Conservation (phyloP, 495 filamentous ascomycete genomes). For the Penicillium coffeae region DNA sequence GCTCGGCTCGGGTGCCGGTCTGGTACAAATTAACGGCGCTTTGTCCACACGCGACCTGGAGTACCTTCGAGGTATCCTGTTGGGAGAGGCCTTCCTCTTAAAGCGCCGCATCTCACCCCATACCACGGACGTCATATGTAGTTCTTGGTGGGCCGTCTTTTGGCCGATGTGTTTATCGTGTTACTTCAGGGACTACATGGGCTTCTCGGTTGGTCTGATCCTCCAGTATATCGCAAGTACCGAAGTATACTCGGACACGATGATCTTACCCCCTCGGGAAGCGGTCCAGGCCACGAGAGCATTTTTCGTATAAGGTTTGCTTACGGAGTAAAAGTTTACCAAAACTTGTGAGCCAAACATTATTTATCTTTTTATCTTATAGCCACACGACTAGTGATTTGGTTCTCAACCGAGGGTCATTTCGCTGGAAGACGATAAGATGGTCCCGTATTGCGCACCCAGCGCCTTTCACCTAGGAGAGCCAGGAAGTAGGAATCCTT, state of each 20-base stretch:
- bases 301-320: not conserved
- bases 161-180: not conserved
- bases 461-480: not conserved
- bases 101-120: too few relatives aligned
- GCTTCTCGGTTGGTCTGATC: not conserved
- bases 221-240: not conserved
- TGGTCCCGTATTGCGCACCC: not conserved
- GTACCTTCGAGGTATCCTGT: too few relatives aligned
- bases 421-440: too few relatives aligned
- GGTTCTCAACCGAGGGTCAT: too few relatives aligned
- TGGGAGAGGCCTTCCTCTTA: too few relatives aligned
- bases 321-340: not conserved
- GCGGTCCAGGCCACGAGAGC: not conserved
- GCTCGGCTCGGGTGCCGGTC: slow-evolving; percentile 3
- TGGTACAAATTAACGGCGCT: slow-evolving; percentile 1
- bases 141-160: not conserved
- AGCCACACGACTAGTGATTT: too few relatives aligned
- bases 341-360: too few relatives aligned
- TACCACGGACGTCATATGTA: too few relatives aligned
- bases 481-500: not conserved
- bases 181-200: not conserved
- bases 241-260: not conserved
- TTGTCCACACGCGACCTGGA: slow-evolving; percentile 7
- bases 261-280: too few relatives aligned
- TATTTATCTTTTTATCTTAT: too few relatives aligned